phyloP scores from a whole-genome alignment of 1,284 basidiomycete genomes.

The Ganoderma boninense region DNA sequence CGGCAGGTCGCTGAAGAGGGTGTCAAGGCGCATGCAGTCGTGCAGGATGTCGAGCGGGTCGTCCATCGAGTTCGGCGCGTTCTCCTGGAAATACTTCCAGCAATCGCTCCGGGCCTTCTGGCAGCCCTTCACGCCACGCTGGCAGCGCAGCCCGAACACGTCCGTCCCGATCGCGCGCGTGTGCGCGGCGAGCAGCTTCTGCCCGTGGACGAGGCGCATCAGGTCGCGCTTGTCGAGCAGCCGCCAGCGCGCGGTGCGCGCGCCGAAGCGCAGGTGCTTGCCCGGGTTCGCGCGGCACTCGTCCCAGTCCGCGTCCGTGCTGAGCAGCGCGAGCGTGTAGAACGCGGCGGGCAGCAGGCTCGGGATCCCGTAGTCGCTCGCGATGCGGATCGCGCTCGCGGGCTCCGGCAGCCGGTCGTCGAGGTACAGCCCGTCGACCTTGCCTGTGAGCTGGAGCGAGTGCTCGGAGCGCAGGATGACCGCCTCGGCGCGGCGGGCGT shows the following conservation, averaged over 20 bases:
- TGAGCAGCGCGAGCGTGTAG: constrained; percentile 43
- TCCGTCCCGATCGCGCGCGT: constrained; percentile 42
- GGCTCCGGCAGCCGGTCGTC: constrained; percentile 46
- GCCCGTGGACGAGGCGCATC: constrained; percentile 43
- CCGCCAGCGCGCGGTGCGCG: constrained; percentile 42
- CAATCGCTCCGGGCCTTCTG: constrained; percentile 41
- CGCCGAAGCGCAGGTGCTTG: constrained; percentile 43
- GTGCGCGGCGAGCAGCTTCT: constrained; percentile 43
- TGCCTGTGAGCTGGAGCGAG: constrained; percentile 39
- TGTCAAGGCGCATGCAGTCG: constrained; percentile 42
- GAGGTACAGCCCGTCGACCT: constrained; percentile 42
- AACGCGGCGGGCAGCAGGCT: constrained; percentile 46
- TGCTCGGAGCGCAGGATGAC: constrained; percentile 44
- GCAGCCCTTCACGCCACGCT: constrained; percentile 39
- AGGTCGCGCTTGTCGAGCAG: constrained; percentile 43
- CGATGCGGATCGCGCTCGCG: constrained; percentile 44
- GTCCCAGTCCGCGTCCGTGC: constrained; percentile 45
- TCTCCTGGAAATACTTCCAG: constrained; percentile 46
- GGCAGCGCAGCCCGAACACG: constrained; percentile 41
- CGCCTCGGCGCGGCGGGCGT: constrained; percentile 41
- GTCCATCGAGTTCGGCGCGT: constrained; percentile 45
- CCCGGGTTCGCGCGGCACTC: constrained; percentile 39
- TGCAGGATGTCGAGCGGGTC: constrained; percentile 44
- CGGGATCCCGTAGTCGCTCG: constrained; percentile 41
- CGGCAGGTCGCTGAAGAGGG: constrained; percentile 41